A percentile compares a stretch with the other conserved stretches of the same genome.
Conservation (phyloP, 2,329 filamentous ascomycete genomes). For the Pestalotiopsis sp. region DNA sequence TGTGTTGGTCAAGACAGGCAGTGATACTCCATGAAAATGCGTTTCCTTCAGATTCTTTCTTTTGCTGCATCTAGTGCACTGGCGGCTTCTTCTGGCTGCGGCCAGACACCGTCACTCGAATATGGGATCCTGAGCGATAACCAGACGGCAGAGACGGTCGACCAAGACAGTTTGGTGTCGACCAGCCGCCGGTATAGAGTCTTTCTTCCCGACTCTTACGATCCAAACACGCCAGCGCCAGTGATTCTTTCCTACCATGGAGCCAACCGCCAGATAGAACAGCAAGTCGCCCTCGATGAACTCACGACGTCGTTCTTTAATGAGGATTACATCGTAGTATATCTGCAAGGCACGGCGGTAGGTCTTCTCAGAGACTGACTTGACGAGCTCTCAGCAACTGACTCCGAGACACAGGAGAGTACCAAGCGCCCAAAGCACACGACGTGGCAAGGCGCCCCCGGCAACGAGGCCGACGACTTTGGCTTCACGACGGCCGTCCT, state of each 20-base stretch:
- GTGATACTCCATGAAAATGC: not conserved
- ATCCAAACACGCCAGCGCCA: conserved; percentile 19
- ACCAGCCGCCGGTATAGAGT: conserved; percentile 22
- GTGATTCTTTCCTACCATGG: conserved; percentile 29
- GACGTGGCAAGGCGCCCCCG: conserved; percentile 17
- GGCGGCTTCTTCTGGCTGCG: not conserved
- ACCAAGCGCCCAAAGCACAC: not conserved
- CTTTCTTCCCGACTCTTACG: conserved; percentile 24
- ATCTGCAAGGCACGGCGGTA: conserved; percentile 25
- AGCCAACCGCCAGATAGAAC: conserved; percentile 22
- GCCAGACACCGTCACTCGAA: not conserved
- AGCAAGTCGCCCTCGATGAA: conserved; percentile 22
- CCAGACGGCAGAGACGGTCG: conserved; percentile 13
- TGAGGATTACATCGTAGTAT: conserved; percentile 25
- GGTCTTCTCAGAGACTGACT: not conserved
- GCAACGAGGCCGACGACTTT: conserved; percentile 16
- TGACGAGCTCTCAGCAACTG: not conserved
- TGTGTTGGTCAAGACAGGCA: not conserved
- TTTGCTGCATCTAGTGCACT: not conserved
- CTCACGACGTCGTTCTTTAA: conserved; percentile 23
- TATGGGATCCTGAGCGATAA: conserved; percentile 14
- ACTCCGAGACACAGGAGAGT: not conserved
- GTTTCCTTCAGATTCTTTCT: not conserved
- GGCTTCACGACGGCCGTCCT: conserved; percentile 17
- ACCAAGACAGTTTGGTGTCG: not conserved